Percentiles rank a stretch among this genome's conserved stretches.
phyloP scores from a whole-genome alignment of 331 rosid species.

The Stylosanthes scabra region DNA sequence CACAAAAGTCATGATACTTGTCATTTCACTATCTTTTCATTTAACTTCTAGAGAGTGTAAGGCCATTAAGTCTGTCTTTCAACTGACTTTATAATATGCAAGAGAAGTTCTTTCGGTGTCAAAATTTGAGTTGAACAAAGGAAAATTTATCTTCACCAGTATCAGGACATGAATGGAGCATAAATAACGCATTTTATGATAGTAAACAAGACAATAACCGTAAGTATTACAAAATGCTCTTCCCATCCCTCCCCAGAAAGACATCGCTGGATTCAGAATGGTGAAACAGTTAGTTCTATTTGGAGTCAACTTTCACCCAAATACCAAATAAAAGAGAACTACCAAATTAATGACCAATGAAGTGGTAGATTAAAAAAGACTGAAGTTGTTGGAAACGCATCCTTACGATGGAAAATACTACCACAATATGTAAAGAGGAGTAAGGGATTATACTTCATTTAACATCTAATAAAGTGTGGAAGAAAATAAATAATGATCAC shows the following conservation, averaged over 20 bases:
- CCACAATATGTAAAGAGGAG: slow-evolving; percentile 9
- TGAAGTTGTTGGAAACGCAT: slow-evolving; percentile 4
- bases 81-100: slow-evolving; percentile 2
- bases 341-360: slow-evolving; percentile 17
- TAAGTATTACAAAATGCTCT: slow-evolving; percentile 86
- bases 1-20: no score
- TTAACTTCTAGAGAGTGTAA: no score
- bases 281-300: slow-evolving; percentile 43
- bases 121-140: slow-evolving; percentile 5
- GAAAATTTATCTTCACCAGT: slow-evolving; percentile 15
- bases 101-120: slow-evolving; percentile 13
- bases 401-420: neutral
- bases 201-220: slow-evolving; percentile 51
- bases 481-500: neutral
- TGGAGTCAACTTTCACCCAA: slow-evolving; percentile 10
- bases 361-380: slow-evolving; percentile 25
- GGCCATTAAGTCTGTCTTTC: neutral
- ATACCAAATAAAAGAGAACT: slow-evolving; percentile 17
- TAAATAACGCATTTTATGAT: slow-evolving; percentile 21
- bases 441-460: neutral
- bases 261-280: slow-evolving; percentile 78
- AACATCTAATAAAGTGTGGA: slow-evolving; percentile 18
- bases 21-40: no score
- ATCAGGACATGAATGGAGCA: slow-evolving; percentile 12
- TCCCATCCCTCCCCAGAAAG: slow-evolving; percentile 86